Base-by-base conservation (phyloP, 371 early-diverging fungal species). In the Phascolomyces articulosus region DNA sequence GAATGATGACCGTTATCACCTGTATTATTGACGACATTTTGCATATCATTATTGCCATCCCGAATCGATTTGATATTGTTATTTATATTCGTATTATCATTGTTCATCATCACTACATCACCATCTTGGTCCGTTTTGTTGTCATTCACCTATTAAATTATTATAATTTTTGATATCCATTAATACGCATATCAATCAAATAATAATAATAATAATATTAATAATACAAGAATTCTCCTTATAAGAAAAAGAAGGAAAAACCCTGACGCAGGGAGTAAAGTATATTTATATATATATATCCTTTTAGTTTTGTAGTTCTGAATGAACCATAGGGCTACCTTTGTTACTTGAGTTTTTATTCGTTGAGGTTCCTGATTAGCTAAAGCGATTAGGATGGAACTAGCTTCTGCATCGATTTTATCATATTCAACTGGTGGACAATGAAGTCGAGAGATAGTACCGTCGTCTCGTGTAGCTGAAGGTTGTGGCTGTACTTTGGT, bases 321-420 rank as follows among this genome's bases (percentile, higher is more conserved):
- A n/a, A n/a, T n/a, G n/a, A n/a, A n/a, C n/a, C n/a, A 15, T 3
- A n/a, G 1, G 16, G 44, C 44, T 51, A 51, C 51, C 51, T 23
- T 51, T 51, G 8, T 13, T 10, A 23, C 23, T 11, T 20, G 23
- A 13, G 9, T 23, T 51, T 20, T 51, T 51, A 24, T 10, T 51
- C 10, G 20, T 51, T 40, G 20, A 47, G 62, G 61, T 40, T 73
- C 68, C 58, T 76, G 78, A 60, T 78, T 81, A 18, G 81, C 71
- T 34, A 81, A 63, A 23, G 76, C 74, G 62, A 81, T 76, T 31
- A 81, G 58, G 51, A 81, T 81, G 61, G 71, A 78, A 44, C 81
- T 70, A 3, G 81, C 81, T 65, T 81, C 81, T 56, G 69, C 72
- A 55, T 81, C 81, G 23, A 71, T 63, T 40, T 71, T 76, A 55